Evolutionary conservation across 768 basidiomycete species (phyloP).

Genomic region (Suillus sp.): DNA sequence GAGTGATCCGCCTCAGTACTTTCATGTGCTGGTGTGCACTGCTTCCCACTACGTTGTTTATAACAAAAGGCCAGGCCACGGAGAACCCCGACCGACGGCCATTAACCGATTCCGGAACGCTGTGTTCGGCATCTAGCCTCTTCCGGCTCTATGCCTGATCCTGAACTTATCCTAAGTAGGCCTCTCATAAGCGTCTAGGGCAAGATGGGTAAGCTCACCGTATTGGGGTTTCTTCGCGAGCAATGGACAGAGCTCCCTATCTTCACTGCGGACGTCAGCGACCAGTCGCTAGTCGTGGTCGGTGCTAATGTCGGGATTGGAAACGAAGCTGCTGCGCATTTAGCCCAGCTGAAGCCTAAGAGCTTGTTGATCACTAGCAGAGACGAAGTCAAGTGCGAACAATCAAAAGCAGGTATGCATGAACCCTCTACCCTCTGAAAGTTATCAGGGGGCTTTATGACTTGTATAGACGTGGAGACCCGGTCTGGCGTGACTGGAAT

Average conservation of each 20-base stretch:
- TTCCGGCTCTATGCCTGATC: too few relatives aligned
- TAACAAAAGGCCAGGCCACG: background rate
- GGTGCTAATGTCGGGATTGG: constrained; percentile 34
- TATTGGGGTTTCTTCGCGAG: constrained; percentile 24
- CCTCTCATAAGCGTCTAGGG: background rate
- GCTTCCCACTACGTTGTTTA: background rate
- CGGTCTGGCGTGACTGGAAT: constrained; percentile 14
- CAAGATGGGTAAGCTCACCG: constrained; percentile 28
- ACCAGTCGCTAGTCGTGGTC: constrained; percentile 28
- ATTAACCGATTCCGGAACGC: background rate
- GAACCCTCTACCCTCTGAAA: background rate
- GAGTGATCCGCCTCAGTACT: background rate
- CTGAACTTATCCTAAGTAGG: too few relatives aligned
- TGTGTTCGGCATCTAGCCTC: background rate
- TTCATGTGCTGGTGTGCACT: background rate
- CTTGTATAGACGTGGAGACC: constrained; percentile 22
- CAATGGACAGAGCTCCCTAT: constrained; percentile 32
- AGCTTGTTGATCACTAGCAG: constrained; percentile 30
- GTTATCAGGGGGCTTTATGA: background rate
- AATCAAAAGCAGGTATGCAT: constrained; percentile 22
- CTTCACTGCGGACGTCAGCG: constrained; percentile 21
- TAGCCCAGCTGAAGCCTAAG: constrained; percentile 28
- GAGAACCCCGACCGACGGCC: background rate
- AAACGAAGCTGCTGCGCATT: constrained; percentile 30
- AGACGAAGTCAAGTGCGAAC: constrained; percentile 24